Evolutionary conservation across 2,329 filamentous ascomycete genomes (phyloP).

Genomic region (Epichloe gansuensis): DNA sequence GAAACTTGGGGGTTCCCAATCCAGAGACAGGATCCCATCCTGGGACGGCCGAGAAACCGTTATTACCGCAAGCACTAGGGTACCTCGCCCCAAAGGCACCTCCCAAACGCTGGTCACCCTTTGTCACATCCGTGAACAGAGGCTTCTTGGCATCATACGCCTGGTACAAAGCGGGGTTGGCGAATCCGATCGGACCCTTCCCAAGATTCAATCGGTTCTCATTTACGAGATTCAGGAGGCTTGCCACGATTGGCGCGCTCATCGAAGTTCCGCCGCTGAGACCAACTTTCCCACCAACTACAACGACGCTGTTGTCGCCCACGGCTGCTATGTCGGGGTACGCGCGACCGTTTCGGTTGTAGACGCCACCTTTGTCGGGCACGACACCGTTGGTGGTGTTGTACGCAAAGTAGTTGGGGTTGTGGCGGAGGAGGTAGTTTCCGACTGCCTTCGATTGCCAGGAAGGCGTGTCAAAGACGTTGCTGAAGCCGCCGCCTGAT

Average conservation of each 20-base stretch:
- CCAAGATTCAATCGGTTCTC: slow-evolving; percentile 16
- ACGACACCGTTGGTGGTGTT: slow-evolving; percentile 9
- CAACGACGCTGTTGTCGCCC: slow-evolving; percentile 30
- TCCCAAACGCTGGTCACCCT: slow-evolving; percentile 10
- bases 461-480: slow-evolving; percentile 31
- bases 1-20: slow-evolving; percentile 10
- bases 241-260: slow-evolving; percentile 21
- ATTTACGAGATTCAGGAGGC: slow-evolving; percentile 21
- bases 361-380: slow-evolving; percentile 14
- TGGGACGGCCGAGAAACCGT: slow-evolving; percentile 9
- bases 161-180: slow-evolving; percentile 21
- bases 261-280: slow-evolving; percentile 37
- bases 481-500: slow-evolving; percentile 36
- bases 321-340: slow-evolving; percentile 36
- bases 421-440: slow-evolving; percentile 7
- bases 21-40: slow-evolving; percentile 12
- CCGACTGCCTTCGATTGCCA: slow-evolving; percentile 28
- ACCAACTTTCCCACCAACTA: slow-evolving; percentile 27
- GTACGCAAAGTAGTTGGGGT: slow-evolving; percentile 9
- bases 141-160: slow-evolving; percentile 2
- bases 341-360: slow-evolving; percentile 33
- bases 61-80: slow-evolving; percentile 9
- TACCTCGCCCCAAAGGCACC: slow-evolving; percentile 1
- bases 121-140: slow-evolving; percentile 9
- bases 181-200: slow-evolving; percentile 19